A percentile compares a stretch with the other conserved stretches of the same genome.
These are phyloP conservation scores for Alternaria ethzedia DNA, from an alignment of 2,329 filamentous ascomycete species.

Conservation along the genomic window DNA sequence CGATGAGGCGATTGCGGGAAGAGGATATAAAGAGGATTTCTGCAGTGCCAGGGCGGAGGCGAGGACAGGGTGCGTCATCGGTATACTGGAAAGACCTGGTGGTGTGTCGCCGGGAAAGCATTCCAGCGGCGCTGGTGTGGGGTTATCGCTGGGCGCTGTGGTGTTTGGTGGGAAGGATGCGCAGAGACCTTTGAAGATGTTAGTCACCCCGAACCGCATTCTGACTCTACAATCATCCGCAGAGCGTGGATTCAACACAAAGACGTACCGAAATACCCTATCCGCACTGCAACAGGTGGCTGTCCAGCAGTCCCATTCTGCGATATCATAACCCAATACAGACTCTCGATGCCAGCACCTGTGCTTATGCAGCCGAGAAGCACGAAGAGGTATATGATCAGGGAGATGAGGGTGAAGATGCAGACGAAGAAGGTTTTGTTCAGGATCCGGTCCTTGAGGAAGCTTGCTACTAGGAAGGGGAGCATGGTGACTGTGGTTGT, in stretches of 20 bases:
- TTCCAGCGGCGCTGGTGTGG: not conserved
- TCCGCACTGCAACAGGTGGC: not conserved
- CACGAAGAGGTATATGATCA: slow-evolving; percentile 2
- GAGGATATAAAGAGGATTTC: slow-evolving; percentile 4
- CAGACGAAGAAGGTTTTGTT: slow-evolving; percentile 1
- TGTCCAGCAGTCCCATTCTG: not conserved
- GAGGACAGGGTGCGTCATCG: not conserved
- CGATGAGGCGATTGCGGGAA: slow-evolving; percentile 1
- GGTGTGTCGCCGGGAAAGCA: slow-evolving; percentile 6
- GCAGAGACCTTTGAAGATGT: slow-evolving; percentile 8
- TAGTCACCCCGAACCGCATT: not conserved
- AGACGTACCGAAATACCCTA: slow-evolving; percentile 11
- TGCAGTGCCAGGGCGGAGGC: slow-evolving; percentile 1
- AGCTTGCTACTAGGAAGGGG: not conserved
- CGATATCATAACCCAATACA: slow-evolving; percentile 6
- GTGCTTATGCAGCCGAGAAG: slow-evolving; percentile 7
- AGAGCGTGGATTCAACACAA: not conserved
- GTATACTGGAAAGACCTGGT: slow-evolving; percentile 2
- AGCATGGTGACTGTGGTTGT: not conserved
- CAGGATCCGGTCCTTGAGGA: slow-evolving; percentile 2
- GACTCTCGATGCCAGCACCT: slow-evolving; percentile 2
- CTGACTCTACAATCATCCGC: not conserved
- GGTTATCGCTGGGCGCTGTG: not conserved
- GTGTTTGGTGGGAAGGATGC: slow-evolving; percentile 4
- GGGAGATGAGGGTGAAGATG: slow-evolving; percentile 1